Percentiles rank a stretch among this genome's conserved stretches.
These are phyloP conservation scores for Lobosporangium transversale DNA, from an alignment of 192 early-diverging fungal species.

Conservation along the genomic window DNA sequence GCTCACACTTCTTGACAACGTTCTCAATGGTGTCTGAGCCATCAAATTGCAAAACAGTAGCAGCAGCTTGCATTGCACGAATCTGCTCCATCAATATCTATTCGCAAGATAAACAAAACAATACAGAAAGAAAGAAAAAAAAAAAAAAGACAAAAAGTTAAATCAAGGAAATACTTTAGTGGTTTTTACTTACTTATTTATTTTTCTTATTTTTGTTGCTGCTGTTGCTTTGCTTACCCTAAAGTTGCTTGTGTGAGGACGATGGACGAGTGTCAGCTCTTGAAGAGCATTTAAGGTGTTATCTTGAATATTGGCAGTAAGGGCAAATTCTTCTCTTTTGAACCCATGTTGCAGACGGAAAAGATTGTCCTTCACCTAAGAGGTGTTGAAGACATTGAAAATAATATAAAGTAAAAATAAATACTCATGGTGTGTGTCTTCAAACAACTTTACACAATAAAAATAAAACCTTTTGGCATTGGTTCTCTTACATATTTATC, in stretches of 20 bases:
- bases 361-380: slow-evolving; percentile 17
- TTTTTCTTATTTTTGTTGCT: too few species aligned
- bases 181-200: not conserved
- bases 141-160: not conserved
- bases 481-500: slow-evolving; percentile 38
- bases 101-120: not conserved
- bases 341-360: slow-evolving; percentile 18
- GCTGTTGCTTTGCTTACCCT: slow-evolving; percentile 13
- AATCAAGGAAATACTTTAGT: too few species aligned
- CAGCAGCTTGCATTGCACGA: slow-evolving; percentile 10
- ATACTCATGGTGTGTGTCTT: not conserved
- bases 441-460: too few species aligned
- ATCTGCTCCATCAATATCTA: slow-evolving; percentile 24
- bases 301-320: not conserved
- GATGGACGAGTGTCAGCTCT: slow-evolving; percentile 21
- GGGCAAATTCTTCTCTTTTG: not conserved
- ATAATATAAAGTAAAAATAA: not conserved
- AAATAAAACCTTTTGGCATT: too few species aligned
- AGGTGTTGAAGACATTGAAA: not conserved
- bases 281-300: slow-evolving; percentile 6
- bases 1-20: slow-evolving; percentile 21
- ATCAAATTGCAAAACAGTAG: slow-evolving; percentile 9
- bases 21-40: not conserved
- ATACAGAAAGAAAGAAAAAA: not conserved
- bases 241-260: slow-evolving; percentile 30